phyloP scores from a whole-genome alignment of 345 rosid species.

The Salix udensis region DNA sequence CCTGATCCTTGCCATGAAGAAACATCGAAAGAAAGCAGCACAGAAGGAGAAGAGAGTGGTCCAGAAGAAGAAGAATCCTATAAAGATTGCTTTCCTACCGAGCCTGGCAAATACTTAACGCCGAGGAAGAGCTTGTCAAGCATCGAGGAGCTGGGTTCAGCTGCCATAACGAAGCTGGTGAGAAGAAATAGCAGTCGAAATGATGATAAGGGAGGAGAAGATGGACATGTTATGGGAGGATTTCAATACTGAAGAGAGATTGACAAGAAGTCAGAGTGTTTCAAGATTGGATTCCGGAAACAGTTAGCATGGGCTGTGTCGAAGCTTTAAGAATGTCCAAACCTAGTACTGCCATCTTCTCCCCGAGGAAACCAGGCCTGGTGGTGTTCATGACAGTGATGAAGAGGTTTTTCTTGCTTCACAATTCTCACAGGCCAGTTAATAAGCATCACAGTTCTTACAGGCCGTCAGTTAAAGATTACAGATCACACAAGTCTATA shows the following conservation, averaged over 20 bases:
- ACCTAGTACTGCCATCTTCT: constrained; percentile 16
- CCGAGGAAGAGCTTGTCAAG: constrained; percentile 38
- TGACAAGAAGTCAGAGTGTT: constrained; percentile 23
- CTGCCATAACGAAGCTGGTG: neutral
- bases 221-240: constrained; percentile 93
- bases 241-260: constrained; percentile 51
- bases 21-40: constrained; percentile 2
- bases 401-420: constrained; percentile 55
- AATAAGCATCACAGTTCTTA: neutral
- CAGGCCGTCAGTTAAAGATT: neutral
- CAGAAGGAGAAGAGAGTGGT: neutral
- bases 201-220: constrained; percentile 39
- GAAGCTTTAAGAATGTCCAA: constrained; percentile 30
- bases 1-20: constrained; percentile 13
- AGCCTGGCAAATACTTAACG: neutral
- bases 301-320: constrained; percentile 29
- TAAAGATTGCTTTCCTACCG: neutral
- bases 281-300: constrained; percentile 6
- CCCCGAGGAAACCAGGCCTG: constrained; percentile 33
- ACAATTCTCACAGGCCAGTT: constrained; percentile 25
- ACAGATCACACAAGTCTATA: neutral
- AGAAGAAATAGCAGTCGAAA: neutral
- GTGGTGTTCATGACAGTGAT: constrained; percentile 45
- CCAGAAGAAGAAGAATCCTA: neutral
- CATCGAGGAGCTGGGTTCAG: constrained; percentile 8